Conservation (phyloP, 176 grass and related monocot species). For the Zoysia japonica region DNA sequence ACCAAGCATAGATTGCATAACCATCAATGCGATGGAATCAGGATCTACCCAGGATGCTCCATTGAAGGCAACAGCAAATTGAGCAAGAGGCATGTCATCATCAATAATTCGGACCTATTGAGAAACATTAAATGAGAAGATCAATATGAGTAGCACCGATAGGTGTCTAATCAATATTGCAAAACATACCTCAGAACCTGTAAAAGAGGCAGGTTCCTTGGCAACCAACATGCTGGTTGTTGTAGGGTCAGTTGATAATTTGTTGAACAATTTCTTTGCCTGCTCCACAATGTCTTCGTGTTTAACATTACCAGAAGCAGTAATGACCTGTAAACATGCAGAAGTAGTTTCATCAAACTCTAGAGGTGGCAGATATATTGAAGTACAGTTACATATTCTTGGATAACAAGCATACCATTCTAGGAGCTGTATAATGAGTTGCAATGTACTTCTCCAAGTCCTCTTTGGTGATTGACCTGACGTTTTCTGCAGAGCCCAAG, state of each 20-base stretch:
- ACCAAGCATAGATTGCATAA: constrained; percentile 97
- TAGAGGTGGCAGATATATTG: background rate
- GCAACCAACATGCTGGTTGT: constrained; percentile 74
- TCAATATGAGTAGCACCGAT: background rate
- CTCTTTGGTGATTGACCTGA: constrained; percentile 80
- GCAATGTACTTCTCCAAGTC: constrained; percentile 78
- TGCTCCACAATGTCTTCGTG: constrained; percentile 84
- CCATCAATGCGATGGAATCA: constrained; percentile 97
- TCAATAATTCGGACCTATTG: constrained; percentile 85
- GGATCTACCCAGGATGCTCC: constrained; percentile 88
- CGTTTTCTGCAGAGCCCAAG: constrained; percentile 74
- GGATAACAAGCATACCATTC: constrained; percentile 61
- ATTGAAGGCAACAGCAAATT: constrained; percentile 94
- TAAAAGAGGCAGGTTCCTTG: constrained; percentile 74
- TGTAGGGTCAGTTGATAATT: constrained; percentile 79
- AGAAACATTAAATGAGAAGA: constrained; percentile 23
- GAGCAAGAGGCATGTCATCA: constrained; percentile 91
- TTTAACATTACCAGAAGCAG: constrained; percentile 84
- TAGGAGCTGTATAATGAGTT: constrained; percentile 94
- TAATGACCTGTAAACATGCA: constrained; percentile 70
- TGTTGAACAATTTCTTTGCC: constrained; percentile 72
- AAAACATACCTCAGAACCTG: constrained; percentile 82
- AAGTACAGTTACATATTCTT: constrained; percentile 15
- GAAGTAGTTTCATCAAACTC: constrained; percentile 14
- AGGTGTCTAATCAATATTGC: background rate